Evolutionary conservation across 2,329 filamentous ascomycete genomes (phyloP).

Genomic region (Fusarium cyanostomum): DNA sequence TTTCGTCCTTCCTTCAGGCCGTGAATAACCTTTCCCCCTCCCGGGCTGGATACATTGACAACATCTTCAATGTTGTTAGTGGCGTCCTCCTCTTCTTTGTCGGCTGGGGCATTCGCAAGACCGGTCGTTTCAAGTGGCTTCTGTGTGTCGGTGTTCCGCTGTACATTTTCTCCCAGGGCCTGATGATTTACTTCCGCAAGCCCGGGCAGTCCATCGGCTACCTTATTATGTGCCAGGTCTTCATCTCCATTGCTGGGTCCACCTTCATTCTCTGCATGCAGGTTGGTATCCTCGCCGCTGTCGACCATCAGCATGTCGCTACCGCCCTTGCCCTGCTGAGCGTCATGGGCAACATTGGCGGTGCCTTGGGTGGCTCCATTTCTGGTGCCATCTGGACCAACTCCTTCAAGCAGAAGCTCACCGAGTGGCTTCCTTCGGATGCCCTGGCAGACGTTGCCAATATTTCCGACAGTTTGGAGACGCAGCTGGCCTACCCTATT

Average conservation of each 20-base stretch:
- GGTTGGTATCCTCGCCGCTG: conserved; percentile 43
- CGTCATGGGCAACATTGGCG: conserved; percentile 42
- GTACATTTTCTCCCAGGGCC: conserved; percentile 61
- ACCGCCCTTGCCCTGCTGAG: conserved; percentile 44
- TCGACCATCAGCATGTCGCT: conserved; percentile 47
- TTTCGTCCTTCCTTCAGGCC: conserved; percentile 62
- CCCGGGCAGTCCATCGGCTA: conserved; percentile 54
- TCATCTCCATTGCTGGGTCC: conserved; percentile 61
- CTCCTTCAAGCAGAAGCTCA: conserved; percentile 54
- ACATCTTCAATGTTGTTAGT: conserved; percentile 60
- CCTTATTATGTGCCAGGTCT: conserved; percentile 61
- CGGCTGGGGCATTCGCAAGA: conserved; percentile 57
- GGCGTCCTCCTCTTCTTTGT: conserved; percentile 58
- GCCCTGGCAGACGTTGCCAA: conserved; percentile 49
- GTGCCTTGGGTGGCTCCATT: conserved; percentile 44
- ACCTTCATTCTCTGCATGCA: conserved; percentile 56
- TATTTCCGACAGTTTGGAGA: conserved; percentile 63
- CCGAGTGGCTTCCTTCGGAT: conserved; percentile 58
- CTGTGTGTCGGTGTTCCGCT: conserved; percentile 60
- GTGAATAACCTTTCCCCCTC: conserved; percentile 58
- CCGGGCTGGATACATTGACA: conserved; percentile 58
- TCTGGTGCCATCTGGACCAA: conserved; percentile 48
- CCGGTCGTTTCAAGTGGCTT: conserved; percentile 63
- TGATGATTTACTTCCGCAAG: conserved; percentile 48
- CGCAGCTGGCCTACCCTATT: conserved; percentile 60